Base-by-base conservation (phyloP, 2,329 filamentous ascomycete species). In the Pseudocercospora crystallina region DNA sequence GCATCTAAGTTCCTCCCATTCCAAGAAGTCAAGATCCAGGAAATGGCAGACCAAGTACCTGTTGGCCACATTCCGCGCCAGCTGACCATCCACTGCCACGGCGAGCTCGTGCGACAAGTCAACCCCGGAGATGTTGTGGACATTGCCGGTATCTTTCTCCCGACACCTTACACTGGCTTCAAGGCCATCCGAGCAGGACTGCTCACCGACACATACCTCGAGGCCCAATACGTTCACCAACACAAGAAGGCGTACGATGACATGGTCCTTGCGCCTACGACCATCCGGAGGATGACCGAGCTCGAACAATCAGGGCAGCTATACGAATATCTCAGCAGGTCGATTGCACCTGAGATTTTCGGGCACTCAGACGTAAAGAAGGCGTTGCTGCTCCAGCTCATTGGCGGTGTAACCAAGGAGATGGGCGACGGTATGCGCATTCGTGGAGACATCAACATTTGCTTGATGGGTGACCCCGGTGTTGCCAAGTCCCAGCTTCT, bases 361-460 rank as follows among this genome's bases (percentile, higher is more conserved):
- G 94, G 94, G 26, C 94, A 99, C 68, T 77, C 95, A 15, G 94
- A 99, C 69, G 94, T 99, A 43, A 99, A 99, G 78, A 99, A 99
- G 72, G 94, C 94, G 1, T 82, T 99, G 10, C 81, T 99, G n/a
- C 79, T 99, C 5, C 84, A 97, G 29, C 82, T 99, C 31, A 96
- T 99, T 59, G 94, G 94, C 55, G 94, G 94, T 75, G 92, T 96
- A 1, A 94, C 85, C 3, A 99, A 99, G 73, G 86, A 94, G 66
- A 95, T 97, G 81, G 90, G 90, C 45, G 94, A 99, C 66, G 94
- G 94, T 54, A 97, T 99, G 94, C 87, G 90, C 65, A 99, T 99
- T 69, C 90, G 94, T 80, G 94, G 94, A 64, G 94, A 99, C 67
- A 95, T 99, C 77, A 99, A 99, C 74, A 86, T 99, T 57, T 97